These are phyloP conservation scores for Colletotrichum chrysophilum DNA, from an alignment of 2,329 filamentous ascomycete species.

Conservation along the genomic window DNA sequence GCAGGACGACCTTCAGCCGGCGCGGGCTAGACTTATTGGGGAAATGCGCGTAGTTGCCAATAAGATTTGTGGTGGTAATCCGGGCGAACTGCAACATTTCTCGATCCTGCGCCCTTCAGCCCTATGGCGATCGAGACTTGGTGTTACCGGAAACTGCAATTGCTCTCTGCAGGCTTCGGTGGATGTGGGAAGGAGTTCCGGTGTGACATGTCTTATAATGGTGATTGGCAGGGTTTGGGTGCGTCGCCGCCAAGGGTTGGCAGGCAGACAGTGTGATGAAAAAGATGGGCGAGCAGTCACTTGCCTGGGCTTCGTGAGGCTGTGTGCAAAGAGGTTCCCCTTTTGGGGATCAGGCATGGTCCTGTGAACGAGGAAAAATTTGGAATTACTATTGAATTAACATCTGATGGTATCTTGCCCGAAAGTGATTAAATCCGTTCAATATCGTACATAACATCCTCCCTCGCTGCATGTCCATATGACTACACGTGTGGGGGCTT, in stretches of 20 bases:
- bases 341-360: background rate
- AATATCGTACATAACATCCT: background rate
- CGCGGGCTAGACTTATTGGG: background rate
- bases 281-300: background rate
- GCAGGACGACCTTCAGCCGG: background rate
- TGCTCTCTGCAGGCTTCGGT: background rate
- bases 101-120: background rate
- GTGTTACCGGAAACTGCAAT: background rate
- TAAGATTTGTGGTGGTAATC: background rate
- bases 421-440: background rate
- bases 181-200: background rate
- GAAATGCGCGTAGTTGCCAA: background rate
- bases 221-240: background rate
- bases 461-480: background rate
- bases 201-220: background rate
- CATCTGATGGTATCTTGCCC: background rate
- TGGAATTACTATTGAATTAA: background rate
- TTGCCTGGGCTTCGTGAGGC: background rate
- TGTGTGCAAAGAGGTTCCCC: background rate
- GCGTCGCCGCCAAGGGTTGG: background rate
- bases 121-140: background rate
- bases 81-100: background rate
- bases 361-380: accelerated
- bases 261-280: background rate
- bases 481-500: background rate